A percentile compares a stretch with the other conserved stretches of the same genome.
Conservation (phyloP, 1,139 yeast species). For the Scheffersomyces quercinus region DNA sequence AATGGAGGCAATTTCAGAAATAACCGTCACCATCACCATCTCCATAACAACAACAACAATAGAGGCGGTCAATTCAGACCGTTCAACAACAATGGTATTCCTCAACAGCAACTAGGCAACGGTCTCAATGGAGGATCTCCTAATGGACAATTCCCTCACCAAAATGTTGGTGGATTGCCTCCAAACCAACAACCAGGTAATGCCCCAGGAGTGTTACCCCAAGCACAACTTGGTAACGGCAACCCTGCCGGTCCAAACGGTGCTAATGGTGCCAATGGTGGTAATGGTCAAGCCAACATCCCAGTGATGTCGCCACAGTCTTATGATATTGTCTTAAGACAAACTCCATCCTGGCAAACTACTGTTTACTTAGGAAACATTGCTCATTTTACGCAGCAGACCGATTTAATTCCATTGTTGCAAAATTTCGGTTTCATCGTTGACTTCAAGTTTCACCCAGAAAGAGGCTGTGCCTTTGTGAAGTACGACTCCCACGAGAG, state of each 20-base stretch:
- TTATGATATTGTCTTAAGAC: slow-evolving; percentile 70
- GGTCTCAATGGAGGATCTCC: slow-evolving; percentile 4
- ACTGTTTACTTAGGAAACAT: slow-evolving; percentile 87
- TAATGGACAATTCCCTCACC: slow-evolving; percentile 12
- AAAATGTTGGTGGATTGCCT: slow-evolving; percentile 7
- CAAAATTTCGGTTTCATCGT: slow-evolving; percentile 82
- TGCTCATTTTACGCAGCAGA: slow-evolving; percentile 72
- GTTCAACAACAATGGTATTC: slow-evolving; percentile 12
- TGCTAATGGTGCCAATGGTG: not conserved
- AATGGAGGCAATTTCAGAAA: slow-evolving; percentile 9
- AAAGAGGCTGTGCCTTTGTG: slow-evolving; percentile 82
- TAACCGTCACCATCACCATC: slow-evolving; percentile 14
- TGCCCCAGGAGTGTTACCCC: not conserved
- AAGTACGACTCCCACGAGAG: slow-evolving; percentile 84
- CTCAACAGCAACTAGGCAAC: slow-evolving; percentile 7
- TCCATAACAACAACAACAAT: slow-evolving; percentile 6
- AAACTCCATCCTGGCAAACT: slow-evolving; percentile 83
- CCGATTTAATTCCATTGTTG: slow-evolving; percentile 72
- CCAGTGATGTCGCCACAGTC: slow-evolving; percentile 52
- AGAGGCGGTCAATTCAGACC: slow-evolving; percentile 14
- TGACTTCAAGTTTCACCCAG: slow-evolving; percentile 79
- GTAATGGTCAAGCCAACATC: slow-evolving; percentile 12
- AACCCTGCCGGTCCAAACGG: not conserved
- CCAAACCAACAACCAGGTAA: slow-evolving; percentile 7
- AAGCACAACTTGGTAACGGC: not conserved